Evolutionary conservation across 495 filamentous ascomycete genomes (phyloP).

Genomic region (Geoglossum glabrum): DNA sequence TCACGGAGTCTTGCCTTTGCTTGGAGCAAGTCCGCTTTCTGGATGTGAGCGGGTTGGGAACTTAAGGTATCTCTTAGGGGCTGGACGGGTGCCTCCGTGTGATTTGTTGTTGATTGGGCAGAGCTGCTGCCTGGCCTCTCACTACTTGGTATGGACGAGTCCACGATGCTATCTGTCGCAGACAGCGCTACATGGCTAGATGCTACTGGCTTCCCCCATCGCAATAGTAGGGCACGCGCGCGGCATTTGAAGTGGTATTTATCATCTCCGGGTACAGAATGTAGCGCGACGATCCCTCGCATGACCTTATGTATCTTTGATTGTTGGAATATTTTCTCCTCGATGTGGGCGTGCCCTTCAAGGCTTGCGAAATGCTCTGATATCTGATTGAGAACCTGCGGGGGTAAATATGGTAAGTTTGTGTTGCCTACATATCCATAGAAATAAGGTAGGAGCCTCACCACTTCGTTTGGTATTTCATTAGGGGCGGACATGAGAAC

Average conservation of each 20-base stretch:
- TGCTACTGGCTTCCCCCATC: background rate
- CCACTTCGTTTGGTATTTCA: background rate
- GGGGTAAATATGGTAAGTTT: background rate
- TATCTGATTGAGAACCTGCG: background rate
- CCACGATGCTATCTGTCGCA: background rate
- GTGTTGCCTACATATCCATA: background rate
- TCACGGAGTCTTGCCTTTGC: background rate
- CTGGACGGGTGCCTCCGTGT: background rate
- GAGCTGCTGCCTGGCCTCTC: background rate
- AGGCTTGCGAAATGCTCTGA: background rate
- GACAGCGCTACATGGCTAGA: background rate
- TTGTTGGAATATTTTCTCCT: background rate
- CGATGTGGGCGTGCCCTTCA: background rate
- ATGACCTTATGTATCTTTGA: background rate
- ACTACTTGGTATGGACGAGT: background rate
- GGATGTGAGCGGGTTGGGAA: background rate
- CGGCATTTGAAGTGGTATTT: background rate
- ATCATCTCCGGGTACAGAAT: background rate
- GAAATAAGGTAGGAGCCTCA: background rate
- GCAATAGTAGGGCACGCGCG: background rate
- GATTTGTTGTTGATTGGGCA: background rate
- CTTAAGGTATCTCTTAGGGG: background rate
- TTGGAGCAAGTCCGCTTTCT: background rate
- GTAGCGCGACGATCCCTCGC: background rate
- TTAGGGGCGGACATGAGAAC: background rate